Conservation (phyloP, 441 rosid species). For the Bruguiera hainesii region DNA sequence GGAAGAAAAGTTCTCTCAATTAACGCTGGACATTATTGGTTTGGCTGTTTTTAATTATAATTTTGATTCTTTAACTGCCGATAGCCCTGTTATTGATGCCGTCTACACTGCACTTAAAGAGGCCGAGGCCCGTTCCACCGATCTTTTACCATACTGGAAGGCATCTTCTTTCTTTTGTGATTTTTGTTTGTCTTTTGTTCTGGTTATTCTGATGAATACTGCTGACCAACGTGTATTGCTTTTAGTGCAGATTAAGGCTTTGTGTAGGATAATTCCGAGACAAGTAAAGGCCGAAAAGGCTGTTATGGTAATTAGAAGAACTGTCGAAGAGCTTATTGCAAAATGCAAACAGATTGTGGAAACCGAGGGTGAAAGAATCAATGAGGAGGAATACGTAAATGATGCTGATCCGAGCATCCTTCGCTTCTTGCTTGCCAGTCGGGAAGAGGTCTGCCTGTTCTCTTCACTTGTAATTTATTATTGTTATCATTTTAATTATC, state of each 20-base stretch:
- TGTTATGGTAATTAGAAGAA: constrained; percentile 57
- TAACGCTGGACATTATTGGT: constrained; percentile 90
- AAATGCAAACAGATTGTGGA: constrained; percentile 90
- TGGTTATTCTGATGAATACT: neutral
- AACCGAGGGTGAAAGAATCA: constrained; percentile 79
- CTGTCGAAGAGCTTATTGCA: constrained; percentile 78
- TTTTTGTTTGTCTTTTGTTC: constrained; percentile 14
- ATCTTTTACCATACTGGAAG: constrained; percentile 94
- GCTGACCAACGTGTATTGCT: constrained; percentile 2
- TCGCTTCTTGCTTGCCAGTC: constrained; percentile 89
- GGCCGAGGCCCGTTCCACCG: constrained; percentile 92
- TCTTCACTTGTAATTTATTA: constrained; percentile 8
- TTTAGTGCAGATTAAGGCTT: constrained; percentile 44
- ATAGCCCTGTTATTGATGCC: constrained; percentile 90
- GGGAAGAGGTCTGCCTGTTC: constrained; percentile 68
- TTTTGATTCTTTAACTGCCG: constrained; percentile 72
- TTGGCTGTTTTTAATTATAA: constrained; percentile 76
- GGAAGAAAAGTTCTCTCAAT: constrained; percentile 84
- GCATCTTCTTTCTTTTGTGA: constrained; percentile 31
- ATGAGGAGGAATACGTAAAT: constrained; percentile 88
- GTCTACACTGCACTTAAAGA: constrained; percentile 89
- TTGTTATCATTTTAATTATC: neutral
- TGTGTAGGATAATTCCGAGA: constrained; percentile 85
- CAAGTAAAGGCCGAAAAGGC: constrained; percentile 91
- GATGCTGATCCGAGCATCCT: constrained; percentile 89